Base-by-base conservation (phyloP, 2,329 filamentous ascomycete genomes). In the Ceratocystis destructans region DNA sequence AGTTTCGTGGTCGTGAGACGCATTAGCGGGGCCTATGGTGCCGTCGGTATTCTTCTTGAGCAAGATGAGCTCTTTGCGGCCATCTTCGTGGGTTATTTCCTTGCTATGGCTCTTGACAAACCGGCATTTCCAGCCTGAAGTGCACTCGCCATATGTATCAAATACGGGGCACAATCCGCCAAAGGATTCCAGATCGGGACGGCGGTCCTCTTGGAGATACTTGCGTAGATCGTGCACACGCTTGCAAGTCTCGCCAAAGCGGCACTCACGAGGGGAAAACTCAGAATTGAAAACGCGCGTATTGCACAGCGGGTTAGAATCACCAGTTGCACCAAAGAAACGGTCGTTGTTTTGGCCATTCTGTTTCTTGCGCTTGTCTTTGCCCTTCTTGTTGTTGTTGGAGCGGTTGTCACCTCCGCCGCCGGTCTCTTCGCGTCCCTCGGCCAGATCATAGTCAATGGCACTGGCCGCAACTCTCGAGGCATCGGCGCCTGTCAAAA, bases 81-180 rank as follows among this genome's bases (percentile, higher is more conserved):
- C 93, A 74, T 96, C 92, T 65, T 87, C 85, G 22, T 80, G 84
- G 70, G 88, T 84, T 28, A 89, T 76, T 76, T 97, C 93, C 69
- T 86, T 81, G 71, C 90, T 94, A 76, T 99, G 94, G 69, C 90
- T 95, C 69, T 83, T 83, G 44, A 90, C 88, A 73, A 96, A 96
- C 25, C 93, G 87, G 74, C 94, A 99, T 74, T 93, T 96, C 92
- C 93, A 99, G 5, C 94, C 94, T 15, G 87, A 84, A 62, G 83
- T 82, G 72, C 94, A 99, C 69, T 80, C 84, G 12, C 92, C 92
- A 69, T 87, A 83, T 17, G 80, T 79, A 70, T 89, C 86, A 75
- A 85, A 96, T 7, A 96, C 82, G 0, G 92, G 93, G 72, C 94
- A 99, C 69, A 87, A 80, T 5, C 89, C 88, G 53, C 80, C 81